Evolutionary conservation across 2,329 filamentous ascomycete genomes (phyloP).

Genomic region (Byssothecium circinans): DNA sequence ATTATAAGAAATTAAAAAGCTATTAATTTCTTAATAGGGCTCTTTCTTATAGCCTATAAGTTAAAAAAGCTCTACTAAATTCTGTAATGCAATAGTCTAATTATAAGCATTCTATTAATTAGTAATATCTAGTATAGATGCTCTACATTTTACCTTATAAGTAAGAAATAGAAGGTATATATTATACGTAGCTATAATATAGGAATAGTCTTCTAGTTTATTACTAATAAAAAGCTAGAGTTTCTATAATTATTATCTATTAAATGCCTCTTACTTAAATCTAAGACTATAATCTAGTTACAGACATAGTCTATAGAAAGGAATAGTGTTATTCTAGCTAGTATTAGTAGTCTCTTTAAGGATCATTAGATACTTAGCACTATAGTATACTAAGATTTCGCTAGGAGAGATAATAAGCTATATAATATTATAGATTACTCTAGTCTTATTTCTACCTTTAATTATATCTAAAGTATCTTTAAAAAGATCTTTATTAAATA

Average conservation of each 20-base stretch:
- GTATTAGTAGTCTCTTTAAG: constrained; percentile 20
- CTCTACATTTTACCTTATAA: constrained; percentile 21
- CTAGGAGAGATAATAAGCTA: constrained; percentile 19
- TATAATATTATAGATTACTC: constrained; percentile 16
- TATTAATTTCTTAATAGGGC: constrained; percentile 20
- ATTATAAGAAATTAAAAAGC: constrained; percentile 23
- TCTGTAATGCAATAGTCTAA: constrained; percentile 16
- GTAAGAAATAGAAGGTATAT: constrained; percentile 25
- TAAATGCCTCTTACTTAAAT: constrained; percentile 19
- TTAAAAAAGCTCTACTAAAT: constrained; percentile 16
- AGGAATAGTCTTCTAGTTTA: constrained; percentile 36
- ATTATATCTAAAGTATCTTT: constrained; percentile 37
- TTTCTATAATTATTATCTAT: constrained; percentile 12
- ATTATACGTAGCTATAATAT: constrained; percentile 46
- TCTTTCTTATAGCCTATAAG: constrained; percentile 18
- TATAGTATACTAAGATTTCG: constrained; percentile 12
- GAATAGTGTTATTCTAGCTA: constrained; percentile 16
- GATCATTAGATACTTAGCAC: constrained; percentile 17
- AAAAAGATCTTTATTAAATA: constrained; percentile 36
- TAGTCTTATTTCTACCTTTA: constrained; percentile 22
- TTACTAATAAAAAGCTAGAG: constrained; percentile 26
- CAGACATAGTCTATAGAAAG: constrained; percentile 10
- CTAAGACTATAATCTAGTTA: constrained; percentile 17
- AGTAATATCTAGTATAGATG: constrained; percentile 18
- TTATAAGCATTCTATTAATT: constrained; percentile 28